Percentiles rank a stretch among this genome's conserved stretches.
These are phyloP conservation scores for Astrothelium macrocarpum DNA, from an alignment of 495 filamentous ascomycete species.

Conservation along the genomic window DNA sequence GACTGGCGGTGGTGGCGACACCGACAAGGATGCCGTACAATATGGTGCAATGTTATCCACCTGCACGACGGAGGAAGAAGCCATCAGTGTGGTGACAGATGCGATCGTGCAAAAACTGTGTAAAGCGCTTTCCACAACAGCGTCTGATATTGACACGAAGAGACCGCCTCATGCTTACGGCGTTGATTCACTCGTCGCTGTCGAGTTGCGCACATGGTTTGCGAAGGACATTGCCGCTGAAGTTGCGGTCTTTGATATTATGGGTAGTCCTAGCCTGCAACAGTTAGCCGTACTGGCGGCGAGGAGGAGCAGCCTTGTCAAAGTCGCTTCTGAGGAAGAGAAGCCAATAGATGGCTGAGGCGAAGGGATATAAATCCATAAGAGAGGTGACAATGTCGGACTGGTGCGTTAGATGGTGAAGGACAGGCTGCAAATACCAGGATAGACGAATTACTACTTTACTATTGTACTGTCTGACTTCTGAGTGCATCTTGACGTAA, in stretches of 20 bases:
- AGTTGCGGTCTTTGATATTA: conserved; percentile 4
- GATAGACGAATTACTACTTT: neutral
- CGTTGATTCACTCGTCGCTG: conserved; percentile 8
- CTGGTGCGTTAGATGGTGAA: neutral
- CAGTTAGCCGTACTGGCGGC: neutral
- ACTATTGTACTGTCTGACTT: neutral
- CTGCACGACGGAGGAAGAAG: neutral
- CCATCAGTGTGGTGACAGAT: neutral
- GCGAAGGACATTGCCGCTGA: conserved; percentile 1
- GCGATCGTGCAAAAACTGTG: neutral
- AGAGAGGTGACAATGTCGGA: neutral
- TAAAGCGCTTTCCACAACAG: neutral
- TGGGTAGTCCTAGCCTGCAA: neutral
- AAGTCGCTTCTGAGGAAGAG: neutral
- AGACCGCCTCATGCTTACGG: neutral
- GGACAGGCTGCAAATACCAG: neutral
- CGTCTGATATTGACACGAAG: neutral
- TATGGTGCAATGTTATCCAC: conserved; percentile 3
- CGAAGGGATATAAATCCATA: neutral
- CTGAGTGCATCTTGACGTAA: neutral
- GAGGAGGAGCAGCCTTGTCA: conserved; percentile 1
- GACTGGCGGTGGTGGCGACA: neutral
- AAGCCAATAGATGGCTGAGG: neutral
- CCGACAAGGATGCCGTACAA: neutral
- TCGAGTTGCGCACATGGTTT: conserved; percentile 6